Base-by-base conservation (phyloP, 2,329 filamentous ascomycete genomes). In the Sporothrix curviconia region DNA sequence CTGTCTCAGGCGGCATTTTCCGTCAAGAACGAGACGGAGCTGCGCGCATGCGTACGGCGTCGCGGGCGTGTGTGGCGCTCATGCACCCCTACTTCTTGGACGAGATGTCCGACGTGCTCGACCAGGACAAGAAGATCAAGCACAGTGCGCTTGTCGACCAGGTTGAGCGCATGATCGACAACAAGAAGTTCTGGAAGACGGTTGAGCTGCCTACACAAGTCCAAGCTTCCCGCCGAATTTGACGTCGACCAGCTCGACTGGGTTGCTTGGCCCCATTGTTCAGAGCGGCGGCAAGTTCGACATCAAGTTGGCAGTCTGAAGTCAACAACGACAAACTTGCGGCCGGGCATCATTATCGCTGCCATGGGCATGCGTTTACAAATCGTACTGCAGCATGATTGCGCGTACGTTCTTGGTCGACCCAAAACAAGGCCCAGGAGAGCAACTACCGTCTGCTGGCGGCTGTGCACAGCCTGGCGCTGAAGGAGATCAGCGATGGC, bases 41-140 rank as follows among this genome's bases (percentile, higher is more conserved):
- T 99, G 64, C 89, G 92, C 64, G 87, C 11, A 96, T 99, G 81
- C 86, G 95, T 68, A 95, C 92, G 64, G 91, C 92, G 4, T 94
- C 94, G 56, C 89, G 94, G 69, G 92, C 94, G 47, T 96, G 92
- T 65, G 92, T 95, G 63, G 92, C 91, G 59, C 78, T 97, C 60
- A 95, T 97, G 86, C 90, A 90, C 52, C 90, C 92, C 59, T 99
- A 94, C 73, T 97, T 97, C 71, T 86, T 99, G 63, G 94, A 99
- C 69, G 92, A 96, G 71, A 97, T 99, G 92, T 96, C 92, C 52
- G 87, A 89, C 65, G 87, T 97, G 54, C 83, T 99, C 60, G 94
- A 99, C 68, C 87, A 92, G 64, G 95, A 97, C 72, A 96, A 96
- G 78, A 96, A 96, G 70, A 90, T 97, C 69, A 94, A 91, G 62